A percentile compares a stretch with the other conserved stretches of the same genome.
Conservation (phyloP, 2,329 filamentous ascomycete genomes). For the Achaetomium macrosporum region DNA sequence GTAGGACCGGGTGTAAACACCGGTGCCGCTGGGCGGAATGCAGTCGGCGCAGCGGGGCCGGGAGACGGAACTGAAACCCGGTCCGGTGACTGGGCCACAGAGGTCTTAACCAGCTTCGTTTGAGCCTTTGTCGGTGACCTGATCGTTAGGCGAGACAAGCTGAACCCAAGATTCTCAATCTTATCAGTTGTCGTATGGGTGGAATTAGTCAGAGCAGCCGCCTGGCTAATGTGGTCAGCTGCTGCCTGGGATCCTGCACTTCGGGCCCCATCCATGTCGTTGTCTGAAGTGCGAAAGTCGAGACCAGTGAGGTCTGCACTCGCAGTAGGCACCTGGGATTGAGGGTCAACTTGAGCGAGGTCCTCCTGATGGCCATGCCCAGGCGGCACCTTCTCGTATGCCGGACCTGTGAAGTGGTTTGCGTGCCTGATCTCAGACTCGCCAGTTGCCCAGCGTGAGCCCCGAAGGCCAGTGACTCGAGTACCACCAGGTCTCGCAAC, state of each 20-base stretch:
- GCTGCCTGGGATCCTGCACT: neutral
- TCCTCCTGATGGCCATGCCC: constrained; percentile 10
- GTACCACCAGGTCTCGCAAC: neutral
- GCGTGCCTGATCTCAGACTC: neutral
- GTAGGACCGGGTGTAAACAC: neutral
- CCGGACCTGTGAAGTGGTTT: constrained; percentile 15
- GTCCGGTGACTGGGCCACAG: too few relatives aligned
- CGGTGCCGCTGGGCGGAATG: neutral
- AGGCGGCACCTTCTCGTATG: constrained; percentile 14
- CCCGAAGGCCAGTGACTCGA: constrained; percentile 6
- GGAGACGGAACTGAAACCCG: too few relatives aligned
- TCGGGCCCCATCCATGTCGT: neutral
- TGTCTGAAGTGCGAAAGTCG: constrained; percentile 1
- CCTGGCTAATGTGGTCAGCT: neutral
- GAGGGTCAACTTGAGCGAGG: constrained; percentile 12
- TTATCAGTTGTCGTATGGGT: neutral
- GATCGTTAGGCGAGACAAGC: constrained; percentile 8
- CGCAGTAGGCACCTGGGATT: neutral
- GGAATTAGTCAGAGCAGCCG: too few relatives aligned
- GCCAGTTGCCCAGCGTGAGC: constrained; percentile 16
- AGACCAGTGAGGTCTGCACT: constrained; percentile 10
- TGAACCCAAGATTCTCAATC: neutral
- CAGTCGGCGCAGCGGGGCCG: too few relatives aligned
- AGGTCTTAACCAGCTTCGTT: neutral
- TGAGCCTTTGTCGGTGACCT: neutral